Evolutionary conservation across 345 rosid genomes (phyloP), one percentile per base, ranked within the genome.

Genomic region (Rhodomyrtus tomentosa): DNA sequence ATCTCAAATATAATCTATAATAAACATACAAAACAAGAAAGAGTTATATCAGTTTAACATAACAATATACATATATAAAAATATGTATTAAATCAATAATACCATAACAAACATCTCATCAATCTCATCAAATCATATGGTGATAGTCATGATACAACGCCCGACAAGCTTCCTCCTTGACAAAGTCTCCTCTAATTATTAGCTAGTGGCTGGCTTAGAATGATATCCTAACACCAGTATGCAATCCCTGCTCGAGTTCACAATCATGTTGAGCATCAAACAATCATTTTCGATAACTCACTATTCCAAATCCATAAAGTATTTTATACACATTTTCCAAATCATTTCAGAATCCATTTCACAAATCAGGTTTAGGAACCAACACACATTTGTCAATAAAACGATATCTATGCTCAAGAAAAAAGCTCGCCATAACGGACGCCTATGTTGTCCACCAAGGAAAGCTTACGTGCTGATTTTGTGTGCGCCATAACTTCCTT

Each of bases 371-470:
- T 56, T 56, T 32, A 56, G 1, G 7, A 56, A 56, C 6, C 6
- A 56, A 56, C 32, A n/a, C 18, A 5, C 8, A 56, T 56, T n/a
- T 2, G 0, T 56, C 0, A 0, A 25, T 25, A 56, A n/a, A 56
- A 56, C 7, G 1, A 56, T 16, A 12, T 16, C 4, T n/a, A n/a
- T 6, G 27, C 14, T 15, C 13, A 7, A 56, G 3, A 2, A 12
- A 56, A 25, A 56, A n/a, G 3, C 68, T 56, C 0, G 8, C 32
- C 32, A n/a, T 56, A 55, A 12, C 0, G 4, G 1, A n/a, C 2
- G 7, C 13, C 32, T 6, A n/a, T 55, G 7, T 3, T 12, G 1
- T 11, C 0, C n/a, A 3, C 8, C n/a, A 56, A 5, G 1, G 12
- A 29, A 7, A 56, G 15, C 32, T 11, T 5, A 27, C 7, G 0